A percentile compares a stretch with the other conserved stretches of the same genome.
Conservation (phyloP, 1,139 yeast species). For the Suhomyces maxii region DNA sequence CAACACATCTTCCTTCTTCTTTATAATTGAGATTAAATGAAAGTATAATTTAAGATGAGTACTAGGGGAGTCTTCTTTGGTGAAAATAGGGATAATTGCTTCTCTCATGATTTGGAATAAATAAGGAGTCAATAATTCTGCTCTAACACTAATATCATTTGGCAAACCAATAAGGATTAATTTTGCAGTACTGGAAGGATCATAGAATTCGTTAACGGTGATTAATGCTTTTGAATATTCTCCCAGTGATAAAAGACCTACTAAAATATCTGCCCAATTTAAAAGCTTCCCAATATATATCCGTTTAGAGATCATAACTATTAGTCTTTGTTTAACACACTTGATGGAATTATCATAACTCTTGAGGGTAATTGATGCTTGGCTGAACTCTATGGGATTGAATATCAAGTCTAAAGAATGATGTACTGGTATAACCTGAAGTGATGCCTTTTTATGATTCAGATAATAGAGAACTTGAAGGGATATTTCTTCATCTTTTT, state of each 20-base stretch:
- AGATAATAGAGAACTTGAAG: conserved; percentile 9
- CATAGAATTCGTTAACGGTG: conserved; percentile 55
- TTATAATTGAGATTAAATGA: conserved; percentile 24
- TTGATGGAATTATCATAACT: conserved; percentile 19
- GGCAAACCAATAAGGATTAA: conserved; percentile 57
- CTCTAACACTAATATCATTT: conserved; percentile 39
- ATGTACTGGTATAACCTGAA: conserved; percentile 2
- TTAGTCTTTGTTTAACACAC: conserved; percentile 27
- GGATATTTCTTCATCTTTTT: not conserved
- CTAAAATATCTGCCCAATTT: conserved; percentile 73
- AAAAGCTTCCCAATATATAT: conserved; percentile 57
- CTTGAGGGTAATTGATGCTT: not conserved
- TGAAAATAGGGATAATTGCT: conserved; percentile 44
- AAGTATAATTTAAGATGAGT: conserved; percentile 21
- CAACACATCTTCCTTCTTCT: conserved; percentile 15
- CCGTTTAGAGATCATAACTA: conserved; percentile 23
- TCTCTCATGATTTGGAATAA: conserved; percentile 57
- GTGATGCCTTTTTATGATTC: not conserved
- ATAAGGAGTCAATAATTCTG: conserved; percentile 51
- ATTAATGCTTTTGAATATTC: conserved; percentile 57
- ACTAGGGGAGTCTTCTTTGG: not conserved
- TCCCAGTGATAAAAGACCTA: conserved; percentile 47
- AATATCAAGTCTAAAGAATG: conserved; percentile 1
- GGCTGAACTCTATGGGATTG: not conserved
- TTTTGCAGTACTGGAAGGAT: conserved; percentile 37